These are phyloP conservation scores for Thecaphora frezii DNA, from an alignment of 1,284 basidiomycete genomes.

Conservation along the genomic window DNA sequence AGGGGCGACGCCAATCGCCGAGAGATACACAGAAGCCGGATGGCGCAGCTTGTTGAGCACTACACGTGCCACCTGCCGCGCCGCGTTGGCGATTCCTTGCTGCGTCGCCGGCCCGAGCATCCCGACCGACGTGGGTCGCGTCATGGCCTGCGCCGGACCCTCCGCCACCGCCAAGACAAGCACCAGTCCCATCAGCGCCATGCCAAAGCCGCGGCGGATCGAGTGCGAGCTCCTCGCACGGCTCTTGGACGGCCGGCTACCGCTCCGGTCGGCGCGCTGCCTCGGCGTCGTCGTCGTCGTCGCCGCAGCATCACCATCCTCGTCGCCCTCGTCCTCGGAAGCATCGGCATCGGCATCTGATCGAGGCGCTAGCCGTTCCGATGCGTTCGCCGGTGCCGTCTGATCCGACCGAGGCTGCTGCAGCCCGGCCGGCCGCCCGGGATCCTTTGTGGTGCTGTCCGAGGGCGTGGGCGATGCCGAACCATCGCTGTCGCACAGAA, in stretches of 20 bases:
- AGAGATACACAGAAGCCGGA: not conserved
- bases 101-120: not conserved
- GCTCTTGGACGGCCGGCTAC: not conserved
- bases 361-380: too few relatives aligned
- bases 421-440: too few relatives aligned
- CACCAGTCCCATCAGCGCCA: constrained; percentile 29
- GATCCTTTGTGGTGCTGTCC: constrained; percentile 15
- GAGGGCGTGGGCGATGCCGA: constrained; percentile 16
- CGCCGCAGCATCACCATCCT: not conserved
- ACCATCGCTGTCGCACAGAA: constrained; percentile 6
- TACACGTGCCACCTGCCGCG: not conserved
- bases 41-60: not conserved
- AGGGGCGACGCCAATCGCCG: too few relatives aligned
- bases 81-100: not conserved
- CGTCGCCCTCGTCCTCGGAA: not conserved
- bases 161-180: constrained; percentile 15
- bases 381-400: too few relatives aligned
- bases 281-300: not conserved
- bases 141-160: not conserved
- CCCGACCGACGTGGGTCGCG: not conserved
- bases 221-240: not conserved
- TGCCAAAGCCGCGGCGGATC: constrained; percentile 22
- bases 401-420: too few relatives aligned
- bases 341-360: too few relatives aligned
- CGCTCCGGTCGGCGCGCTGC: not conserved